phyloP scores from a whole-genome alignment of 495 filamentous ascomycete genomes.

The Schizothecium vesticola region DNA sequence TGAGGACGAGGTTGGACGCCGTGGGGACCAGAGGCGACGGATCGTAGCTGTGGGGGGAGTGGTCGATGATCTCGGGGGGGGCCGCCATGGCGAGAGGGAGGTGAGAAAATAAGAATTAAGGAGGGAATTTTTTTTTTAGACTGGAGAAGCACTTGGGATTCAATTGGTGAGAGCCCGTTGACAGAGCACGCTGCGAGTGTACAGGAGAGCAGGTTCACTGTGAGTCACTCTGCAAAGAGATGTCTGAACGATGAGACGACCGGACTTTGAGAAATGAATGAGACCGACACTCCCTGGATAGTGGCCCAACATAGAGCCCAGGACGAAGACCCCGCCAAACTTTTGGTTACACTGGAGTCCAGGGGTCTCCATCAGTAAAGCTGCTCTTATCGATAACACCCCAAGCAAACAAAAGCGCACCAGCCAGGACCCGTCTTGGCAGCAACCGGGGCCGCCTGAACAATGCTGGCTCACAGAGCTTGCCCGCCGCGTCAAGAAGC shows the following conservation, averaged over 20 bases:
- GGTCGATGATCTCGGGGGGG: slow-evolving; percentile 62
- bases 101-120: not conserved
- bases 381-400: slow-evolving; percentile 3
- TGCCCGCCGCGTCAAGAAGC: slow-evolving; percentile 19
- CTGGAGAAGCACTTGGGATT: not conserved
- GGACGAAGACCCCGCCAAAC: not conserved
- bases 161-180: not conserved
- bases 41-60: slow-evolving; percentile 77
- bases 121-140: too few species aligned
- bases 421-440: not conserved
- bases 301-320: too few species aligned
- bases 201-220: not conserved
- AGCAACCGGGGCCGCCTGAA: not conserved
- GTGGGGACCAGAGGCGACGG: slow-evolving; percentile 60
- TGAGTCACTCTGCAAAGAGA: slow-evolving; percentile 11
- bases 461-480: not conserved
- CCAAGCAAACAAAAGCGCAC: not conserved
- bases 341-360: not conserved
- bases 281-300: not conserved
- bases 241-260: not conserved
- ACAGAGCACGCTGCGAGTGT: not conserved
- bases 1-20: slow-evolving; percentile 86
- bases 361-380: not conserved
- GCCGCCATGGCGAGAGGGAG: slow-evolving; percentile 34
- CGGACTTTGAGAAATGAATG: not conserved